Base-by-base conservation (phyloP, 352 stramenopile species). In the Achlya hypogyna region DNA sequence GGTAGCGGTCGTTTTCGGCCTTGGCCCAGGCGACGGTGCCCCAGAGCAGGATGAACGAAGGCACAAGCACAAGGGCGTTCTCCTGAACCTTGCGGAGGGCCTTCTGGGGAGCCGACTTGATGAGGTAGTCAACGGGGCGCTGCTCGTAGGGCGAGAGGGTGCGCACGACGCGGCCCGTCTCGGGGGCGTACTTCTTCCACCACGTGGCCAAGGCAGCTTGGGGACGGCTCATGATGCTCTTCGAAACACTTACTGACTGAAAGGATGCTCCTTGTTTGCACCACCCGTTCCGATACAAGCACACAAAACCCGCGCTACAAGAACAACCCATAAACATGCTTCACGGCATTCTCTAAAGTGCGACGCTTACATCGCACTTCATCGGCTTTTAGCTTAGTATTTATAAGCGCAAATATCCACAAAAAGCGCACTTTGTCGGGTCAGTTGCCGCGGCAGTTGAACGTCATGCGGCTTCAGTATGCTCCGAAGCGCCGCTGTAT, bases 51-150 rank as follows among this genome's bases (percentile, higher is more conserved):
- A 88, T 25, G 25, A 74, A 68, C 66, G 78, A 75, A 29, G 84
- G 84, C 53, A 92, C 81, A 38, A 92, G 77, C 67, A 89, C 69
- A 35, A 79, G 67, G 54, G 76, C 81, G 73, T 92, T 92, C 74
- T 92, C 84, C 69, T 82, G 78, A 64, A 92, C 77, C 77, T 92
- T 92, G 73, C 81, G 81, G 28, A 90, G 51, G 5, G 81, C 86
- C 79, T 92, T 92, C 72, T 77, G 73, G 34, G 84, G 84, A 51
- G 88, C 78, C 49, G 84, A 81, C 64, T 75, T 75, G 68, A 92
- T 86, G 18, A 92, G 72, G 71, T 74, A 82, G 69, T 78, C 76
- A 40, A 92, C 73, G 4, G 81, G 80, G 73, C 86, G 71, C 53
- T 85, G 28, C 70, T 89, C 80, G 64, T 87, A 81, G 38, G 84